Evolutionary conservation across 352 stramenopile species (phyloP).

Genomic region (Saprolegnia parasitica): DNA sequence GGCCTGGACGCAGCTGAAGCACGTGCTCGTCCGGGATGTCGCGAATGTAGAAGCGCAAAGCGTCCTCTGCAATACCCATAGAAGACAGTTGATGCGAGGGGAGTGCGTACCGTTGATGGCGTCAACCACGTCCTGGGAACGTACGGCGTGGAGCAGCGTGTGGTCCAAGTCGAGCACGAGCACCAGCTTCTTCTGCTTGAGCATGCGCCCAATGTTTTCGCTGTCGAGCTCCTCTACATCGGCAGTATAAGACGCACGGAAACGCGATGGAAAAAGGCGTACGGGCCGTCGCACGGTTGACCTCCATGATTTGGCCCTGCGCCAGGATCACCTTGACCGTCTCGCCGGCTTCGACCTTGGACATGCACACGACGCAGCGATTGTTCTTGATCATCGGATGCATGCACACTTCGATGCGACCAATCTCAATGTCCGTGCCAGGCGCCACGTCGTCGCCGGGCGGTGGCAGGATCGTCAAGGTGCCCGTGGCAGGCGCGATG

Average conservation of each 20-base stretch:
- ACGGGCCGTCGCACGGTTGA: slow-evolving; percentile 19
- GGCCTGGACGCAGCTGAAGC: slow-evolving; percentile 89
- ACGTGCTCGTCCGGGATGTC: slow-evolving; percentile 75
- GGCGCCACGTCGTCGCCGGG: not conserved
- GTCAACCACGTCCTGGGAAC: slow-evolving; percentile 58
- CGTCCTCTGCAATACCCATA: slow-evolving; percentile 64
- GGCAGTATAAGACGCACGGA: slow-evolving; percentile 10
- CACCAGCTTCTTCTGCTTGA: slow-evolving; percentile 86
- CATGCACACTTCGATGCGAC: slow-evolving; percentile 15
- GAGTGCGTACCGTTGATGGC: slow-evolving; percentile 36
- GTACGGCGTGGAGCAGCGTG: slow-evolving; percentile 93
- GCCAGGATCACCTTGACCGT: slow-evolving; percentile 28
- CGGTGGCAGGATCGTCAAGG: not conserved
- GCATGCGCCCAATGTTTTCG: slow-evolving; percentile 83
- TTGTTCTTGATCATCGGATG: slow-evolving; percentile 13
- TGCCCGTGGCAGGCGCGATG: slow-evolving; percentile 1
- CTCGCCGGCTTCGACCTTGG: slow-evolving; percentile 13
- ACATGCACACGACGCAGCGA: slow-evolving; percentile 21
- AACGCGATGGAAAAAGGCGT: not conserved
- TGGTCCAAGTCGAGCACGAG: slow-evolving; percentile 97
- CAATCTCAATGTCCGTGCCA: slow-evolving; percentile 10
- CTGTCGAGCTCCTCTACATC: slow-evolving; percentile 77
- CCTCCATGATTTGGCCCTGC: slow-evolving; percentile 18
- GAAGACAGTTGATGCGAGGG: not conserved
- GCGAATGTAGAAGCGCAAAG: slow-evolving; percentile 71